These are phyloP conservation scores for Schizothecium vesticola DNA, from an alignment of 495 filamentous ascomycete species.

Conservation along the genomic window DNA sequence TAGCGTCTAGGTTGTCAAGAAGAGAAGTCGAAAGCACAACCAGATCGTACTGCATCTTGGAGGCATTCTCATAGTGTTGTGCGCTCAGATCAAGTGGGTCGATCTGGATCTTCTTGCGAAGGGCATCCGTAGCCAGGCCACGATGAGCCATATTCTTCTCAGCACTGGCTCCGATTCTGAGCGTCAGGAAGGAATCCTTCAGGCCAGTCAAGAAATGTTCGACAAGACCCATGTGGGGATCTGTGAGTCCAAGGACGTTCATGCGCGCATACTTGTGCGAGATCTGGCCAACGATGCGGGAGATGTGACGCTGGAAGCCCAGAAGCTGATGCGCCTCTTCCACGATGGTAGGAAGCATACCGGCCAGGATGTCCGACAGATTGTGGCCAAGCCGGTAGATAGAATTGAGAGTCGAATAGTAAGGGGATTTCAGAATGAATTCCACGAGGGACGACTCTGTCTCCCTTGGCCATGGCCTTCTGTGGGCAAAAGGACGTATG, in stretches of 20 bases:
- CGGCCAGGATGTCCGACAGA: slow-evolving; percentile 22
- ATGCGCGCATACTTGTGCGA: slow-evolving; percentile 38
- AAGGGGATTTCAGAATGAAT: slow-evolving; percentile 30
- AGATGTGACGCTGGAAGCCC: slow-evolving; percentile 30
- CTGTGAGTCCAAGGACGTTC: slow-evolving; percentile 37
- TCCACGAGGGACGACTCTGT: slow-evolving; percentile 25
- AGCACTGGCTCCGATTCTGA: slow-evolving; percentile 19
- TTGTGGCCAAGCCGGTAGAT: slow-evolving; percentile 23
- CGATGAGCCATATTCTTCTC: slow-evolving; percentile 18
- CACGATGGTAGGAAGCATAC: slow-evolving; percentile 22
- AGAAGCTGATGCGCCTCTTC: slow-evolving; percentile 27
- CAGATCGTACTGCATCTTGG: slow-evolving; percentile 27
- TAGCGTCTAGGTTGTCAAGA: slow-evolving; percentile 14
- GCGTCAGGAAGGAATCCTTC: slow-evolving; percentile 29
- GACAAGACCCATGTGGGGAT: slow-evolving; percentile 23
- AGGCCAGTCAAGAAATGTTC: slow-evolving; percentile 30
- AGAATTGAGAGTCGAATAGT: slow-evolving; percentile 25
- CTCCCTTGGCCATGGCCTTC: slow-evolving; percentile 26
- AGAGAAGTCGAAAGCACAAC: slow-evolving; percentile 34
- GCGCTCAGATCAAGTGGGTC: slow-evolving; percentile 24
- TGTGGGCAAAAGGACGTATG: background rate
- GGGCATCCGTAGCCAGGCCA: background rate
- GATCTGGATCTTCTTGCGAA: slow-evolving; percentile 19
- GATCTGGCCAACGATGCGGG: slow-evolving; percentile 35
- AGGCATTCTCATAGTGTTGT: background rate